Percentiles rank a stretch among this genome's conserved stretches.
phyloP scores from a whole-genome alignment of 2,329 filamentous ascomycete genomes.

The Trichoderma sp. region DNA sequence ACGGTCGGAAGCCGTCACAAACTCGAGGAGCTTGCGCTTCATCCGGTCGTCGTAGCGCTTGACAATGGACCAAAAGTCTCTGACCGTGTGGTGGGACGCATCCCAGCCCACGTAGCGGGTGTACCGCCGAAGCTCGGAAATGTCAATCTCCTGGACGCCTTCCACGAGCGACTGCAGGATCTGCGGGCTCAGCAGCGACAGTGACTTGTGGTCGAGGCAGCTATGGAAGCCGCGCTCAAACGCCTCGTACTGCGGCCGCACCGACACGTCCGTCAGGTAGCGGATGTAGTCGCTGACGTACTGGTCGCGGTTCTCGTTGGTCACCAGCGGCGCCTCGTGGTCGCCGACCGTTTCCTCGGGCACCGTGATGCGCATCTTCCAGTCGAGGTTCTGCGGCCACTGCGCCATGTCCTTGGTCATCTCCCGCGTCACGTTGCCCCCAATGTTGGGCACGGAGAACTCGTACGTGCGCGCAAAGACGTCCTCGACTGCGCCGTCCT shows the following conservation, averaged over 20 bases:
- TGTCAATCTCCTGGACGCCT: constrained; percentile 78
- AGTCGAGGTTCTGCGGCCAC: constrained; percentile 58
- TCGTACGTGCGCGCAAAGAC: constrained; percentile 83
- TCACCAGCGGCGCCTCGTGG: constrained; percentile 71
- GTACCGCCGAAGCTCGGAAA: constrained; percentile 69
- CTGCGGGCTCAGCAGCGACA: constrained; percentile 70
- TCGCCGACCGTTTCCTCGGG: constrained; percentile 20
- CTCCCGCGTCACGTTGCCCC: constrained; percentile 57
- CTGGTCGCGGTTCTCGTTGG: constrained; percentile 72
- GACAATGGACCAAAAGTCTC: constrained; percentile 84
- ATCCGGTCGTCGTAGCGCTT: constrained; percentile 66
- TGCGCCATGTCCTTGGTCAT: constrained; percentile 50
- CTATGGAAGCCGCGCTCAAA: constrained; percentile 80
- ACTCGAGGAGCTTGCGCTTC: constrained; percentile 79
- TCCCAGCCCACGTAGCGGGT: constrained; percentile 83
- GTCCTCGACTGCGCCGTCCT: constrained; percentile 75
- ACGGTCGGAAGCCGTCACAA: constrained; percentile 90
- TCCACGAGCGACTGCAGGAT: constrained; percentile 79
- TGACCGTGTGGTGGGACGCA: constrained; percentile 67
- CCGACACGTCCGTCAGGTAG: constrained; percentile 78
- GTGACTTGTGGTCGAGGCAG: constrained; percentile 70
- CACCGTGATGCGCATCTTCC: constrained; percentile 32
- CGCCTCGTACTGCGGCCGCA: constrained; percentile 75
- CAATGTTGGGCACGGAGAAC: constrained; percentile 69
- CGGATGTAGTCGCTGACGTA: constrained; percentile 85